Evolutionary conservation across 23 red algal species (phyloP).

Genomic region (Agarophyton chilense): DNA sequence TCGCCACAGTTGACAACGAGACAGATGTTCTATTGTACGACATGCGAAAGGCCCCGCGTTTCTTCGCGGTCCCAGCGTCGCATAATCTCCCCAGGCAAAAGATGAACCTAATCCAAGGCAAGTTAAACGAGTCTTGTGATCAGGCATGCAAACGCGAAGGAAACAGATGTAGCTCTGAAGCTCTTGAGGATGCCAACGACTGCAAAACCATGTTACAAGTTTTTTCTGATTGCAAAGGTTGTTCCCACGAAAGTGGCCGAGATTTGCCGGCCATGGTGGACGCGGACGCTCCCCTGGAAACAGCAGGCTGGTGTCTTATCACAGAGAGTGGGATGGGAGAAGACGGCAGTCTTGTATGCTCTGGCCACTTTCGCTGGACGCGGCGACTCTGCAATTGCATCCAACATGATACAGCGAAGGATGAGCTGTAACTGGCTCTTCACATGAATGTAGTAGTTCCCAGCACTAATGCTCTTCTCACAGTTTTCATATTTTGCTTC

Average conservation of each 20-base stretch:
- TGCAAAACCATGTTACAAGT: slow-evolving; percentile 19
- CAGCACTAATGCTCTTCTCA: too few species aligned
- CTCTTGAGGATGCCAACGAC: slow-evolving; percentile 17
- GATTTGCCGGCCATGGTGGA: slow-evolving; percentile 61
- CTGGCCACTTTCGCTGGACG: slow-evolving; percentile 34
- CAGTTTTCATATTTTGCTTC: neutral
- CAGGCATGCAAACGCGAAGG: slow-evolving; percentile 22
- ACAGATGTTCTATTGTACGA: slow-evolving; percentile 43
- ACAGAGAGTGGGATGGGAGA: slow-evolving; percentile 42
- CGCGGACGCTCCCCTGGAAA: slow-evolving; percentile 11
- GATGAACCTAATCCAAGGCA: neutral
- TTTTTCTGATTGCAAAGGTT: slow-evolving; percentile 41
- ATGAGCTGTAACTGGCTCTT: slow-evolving; percentile 22
- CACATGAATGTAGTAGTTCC: too few species aligned
- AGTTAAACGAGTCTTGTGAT: slow-evolving; percentile 23
- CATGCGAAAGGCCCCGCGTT: neutral
- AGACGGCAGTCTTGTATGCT: slow-evolving; percentile 11
- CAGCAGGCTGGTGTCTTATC: slow-evolving; percentile 61
- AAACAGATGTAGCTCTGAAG: neutral
- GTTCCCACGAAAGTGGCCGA: slow-evolving; percentile 42
- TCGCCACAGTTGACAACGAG: slow-evolving; percentile 5
- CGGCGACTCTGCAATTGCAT: slow-evolving; percentile 40
- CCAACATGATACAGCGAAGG: neutral
- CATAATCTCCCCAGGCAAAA: neutral
- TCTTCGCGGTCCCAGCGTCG: neutral